Base-by-base conservation (phyloP, 2,329 filamentous ascomycete species). In the Sarocladium brachiariae region DNA sequence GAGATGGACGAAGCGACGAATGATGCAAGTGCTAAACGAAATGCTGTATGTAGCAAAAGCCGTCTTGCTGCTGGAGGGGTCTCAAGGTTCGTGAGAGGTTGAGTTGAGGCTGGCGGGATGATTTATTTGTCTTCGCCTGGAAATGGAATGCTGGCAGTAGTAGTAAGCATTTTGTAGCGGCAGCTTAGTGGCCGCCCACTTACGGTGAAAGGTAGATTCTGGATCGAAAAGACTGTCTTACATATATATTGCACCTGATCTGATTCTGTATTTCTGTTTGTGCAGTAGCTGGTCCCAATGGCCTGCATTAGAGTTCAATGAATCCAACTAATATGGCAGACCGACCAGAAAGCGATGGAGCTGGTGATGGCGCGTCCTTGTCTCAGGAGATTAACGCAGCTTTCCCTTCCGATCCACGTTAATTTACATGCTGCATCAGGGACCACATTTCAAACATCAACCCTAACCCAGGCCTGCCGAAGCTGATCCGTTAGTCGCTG, bases 341-440 rank as follows among this genome's bases (percentile, higher is more conserved):
- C n/a, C n/a, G n/a, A n/a, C n/a, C n/a, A n/a, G n/a, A n/a, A n/a
- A n/a, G n/a, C 16, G 39, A 43, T 25, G 39, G 11, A n/a, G 11
- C 39, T 43, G 39, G 10, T 43, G 39, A 43, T 43, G 39, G 39
- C 39, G 39, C 39, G 39, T 25, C 23, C 16, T 19, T 25, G 39
- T 43, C 21, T 43, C 39, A 43, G 39, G 39, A 43, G 39, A 43
- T 43, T 27, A 27, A 30, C 7, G 13, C 7, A 30, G n/a, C n/a
- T n/a, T n/a, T n/a, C n/a, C n/a, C n/a, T n/a, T n/a, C n/a, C n/a
- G n/a, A n/a, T n/a, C n/a, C n/a, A n/a, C n/a, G n/a, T n/a, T n/a
- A n/a, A n/a, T n/a, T n/a, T n/a, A n/a, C n/a, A n/a, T n/a, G n/a
- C n/a, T 6, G 37, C 19, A 23, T 21, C 37, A 43, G 21, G 39